Base-by-base conservation (phyloP, 805 yeast genomes). In the Ogataea allantospora region DNA sequence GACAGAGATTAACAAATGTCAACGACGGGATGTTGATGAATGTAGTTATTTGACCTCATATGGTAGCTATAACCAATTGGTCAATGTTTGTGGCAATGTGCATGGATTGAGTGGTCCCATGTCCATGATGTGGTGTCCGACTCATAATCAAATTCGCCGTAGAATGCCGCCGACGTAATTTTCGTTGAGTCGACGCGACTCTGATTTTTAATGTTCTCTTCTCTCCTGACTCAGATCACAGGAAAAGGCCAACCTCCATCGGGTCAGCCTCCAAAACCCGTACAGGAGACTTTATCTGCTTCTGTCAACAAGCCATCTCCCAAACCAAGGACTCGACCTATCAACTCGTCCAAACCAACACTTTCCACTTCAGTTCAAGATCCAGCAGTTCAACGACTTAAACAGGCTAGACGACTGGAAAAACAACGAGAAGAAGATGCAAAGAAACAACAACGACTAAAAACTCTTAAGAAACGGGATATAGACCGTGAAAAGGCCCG, bases 301-400 rank as follows among this genome's bases (percentile, higher is more conserved):
- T 21, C 23, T 5, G 8, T 9, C n/a, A 21, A 10, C 16, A 14
- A 19, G 15, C 21, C 27, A 10, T 6, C 30, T 11, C 8, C 26
- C 16, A 7, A 30, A 4, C 6, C 14, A 11, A 25, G 15, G n/a
- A 27, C 15, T 16, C 27, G 20, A 27, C 16, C 32, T 8, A 18
- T 28, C 5, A 30, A 13, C 7, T n/a, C 40, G 17, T 9, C 23
- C 6, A 11, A n/a, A 12, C 15, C 27, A 8, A 7, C 16, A 8
- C 20, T 36, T 30, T 21, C 21, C 16, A 36, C 30, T 8, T 22
- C 26, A 9, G 12, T 24, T 7, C 26, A 20, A 5, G 91, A 83
- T 53, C 88, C 89, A 0, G 87, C 87, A 4, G 86, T 83, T 7
- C 77, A 76, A 24, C 60, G 83, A 40, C 62, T 83, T 25, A 83